Conservation (phyloP, 768 basidiomycete genomes). For the Hemileccinum impolitum region DNA sequence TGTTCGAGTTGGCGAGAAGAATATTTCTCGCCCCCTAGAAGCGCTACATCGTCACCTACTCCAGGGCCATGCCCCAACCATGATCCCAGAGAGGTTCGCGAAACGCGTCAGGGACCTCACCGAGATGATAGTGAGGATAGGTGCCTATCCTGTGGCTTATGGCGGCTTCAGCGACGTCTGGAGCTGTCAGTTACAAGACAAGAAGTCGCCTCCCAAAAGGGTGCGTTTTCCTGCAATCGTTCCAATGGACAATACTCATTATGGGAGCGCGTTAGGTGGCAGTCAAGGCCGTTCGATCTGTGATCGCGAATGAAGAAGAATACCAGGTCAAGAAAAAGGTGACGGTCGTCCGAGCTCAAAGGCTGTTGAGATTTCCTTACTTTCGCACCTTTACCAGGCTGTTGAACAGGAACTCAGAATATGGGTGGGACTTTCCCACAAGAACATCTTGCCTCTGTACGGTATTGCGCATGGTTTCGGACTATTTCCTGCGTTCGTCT, state of each 20-base stretch:
- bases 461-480: conserved; percentile 28
- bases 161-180: conserved; percentile 33
- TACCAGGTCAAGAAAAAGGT: conserved; percentile 17
- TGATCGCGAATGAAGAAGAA: conserved; percentile 1
- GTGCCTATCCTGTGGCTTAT: conserved; percentile 22
- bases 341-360: background rate
- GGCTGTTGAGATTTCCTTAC: background rate
- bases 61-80: background rate
- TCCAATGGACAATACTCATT: background rate
- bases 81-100: background rate
- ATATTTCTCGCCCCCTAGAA: background rate
- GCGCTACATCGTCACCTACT: background rate
- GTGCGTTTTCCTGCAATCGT: conserved; percentile 7
- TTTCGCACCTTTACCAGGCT: conserved; percentile 13
- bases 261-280: conserved; percentile 18
- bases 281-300: conserved; percentile 23
- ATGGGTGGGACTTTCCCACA: conserved; percentile 29
- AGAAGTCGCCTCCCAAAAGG: background rate
- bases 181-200: conserved; percentile 12
- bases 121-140: conserved; percentile 5
- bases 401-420: conserved; percentile 28
- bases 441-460: conserved; percentile 30
- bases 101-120: conserved; percentile 16
- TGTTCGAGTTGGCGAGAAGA: conserved; percentile 3
- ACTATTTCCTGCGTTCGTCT: conserved; percentile 30